phyloP scores from a whole-genome alignment of 2,329 filamentous ascomycete species.

The Fusarium caatingaense region DNA sequence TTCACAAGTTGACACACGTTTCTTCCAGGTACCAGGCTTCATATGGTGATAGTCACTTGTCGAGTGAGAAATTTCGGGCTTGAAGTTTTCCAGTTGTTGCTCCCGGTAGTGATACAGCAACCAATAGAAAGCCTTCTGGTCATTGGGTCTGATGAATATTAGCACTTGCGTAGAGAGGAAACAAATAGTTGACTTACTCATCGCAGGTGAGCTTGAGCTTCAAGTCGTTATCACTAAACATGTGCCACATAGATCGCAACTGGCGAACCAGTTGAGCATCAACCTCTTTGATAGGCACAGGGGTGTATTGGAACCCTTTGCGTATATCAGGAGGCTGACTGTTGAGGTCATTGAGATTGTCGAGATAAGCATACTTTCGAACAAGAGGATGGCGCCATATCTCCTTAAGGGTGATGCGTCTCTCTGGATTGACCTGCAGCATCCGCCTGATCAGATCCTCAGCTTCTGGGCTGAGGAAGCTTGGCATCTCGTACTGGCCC shows the following conservation, averaged over 20 bases:
- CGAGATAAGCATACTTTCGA: constrained; percentile 82
- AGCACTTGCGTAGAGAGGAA: constrained; percentile 21
- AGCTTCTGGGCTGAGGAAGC: constrained; percentile 73
- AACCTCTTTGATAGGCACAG: constrained; percentile 72
- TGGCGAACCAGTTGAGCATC: constrained; percentile 86
- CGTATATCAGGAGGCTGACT: constrained; percentile 67
- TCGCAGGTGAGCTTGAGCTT: constrained; percentile 73
- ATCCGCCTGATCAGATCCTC: constrained; percentile 83
- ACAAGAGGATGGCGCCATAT: constrained; percentile 92
- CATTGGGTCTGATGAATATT: constrained; percentile 72
- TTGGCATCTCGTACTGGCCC: constrained; percentile 71
- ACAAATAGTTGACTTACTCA: constrained; percentile 63
- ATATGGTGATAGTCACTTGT: constrained; percentile 92
- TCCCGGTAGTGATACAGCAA: constrained; percentile 85
- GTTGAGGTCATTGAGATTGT: constrained; percentile 69
- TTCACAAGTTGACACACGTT: constrained; percentile 70
- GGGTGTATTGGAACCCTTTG: constrained; percentile 70
- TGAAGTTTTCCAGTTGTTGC: constrained; percentile 88
- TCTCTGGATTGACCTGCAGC: constrained; percentile 79
- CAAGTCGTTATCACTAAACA: constrained; percentile 78
- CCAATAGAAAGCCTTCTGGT: constrained; percentile 94
- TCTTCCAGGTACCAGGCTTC: constrained; percentile 67
- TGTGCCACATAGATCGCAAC: constrained; percentile 91
- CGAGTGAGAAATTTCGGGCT: constrained; percentile 82
- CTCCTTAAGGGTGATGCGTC: constrained; percentile 80